Conservation (phyloP, 352 stramenopile genomes). For the Globisporangium perplexum region DNA sequence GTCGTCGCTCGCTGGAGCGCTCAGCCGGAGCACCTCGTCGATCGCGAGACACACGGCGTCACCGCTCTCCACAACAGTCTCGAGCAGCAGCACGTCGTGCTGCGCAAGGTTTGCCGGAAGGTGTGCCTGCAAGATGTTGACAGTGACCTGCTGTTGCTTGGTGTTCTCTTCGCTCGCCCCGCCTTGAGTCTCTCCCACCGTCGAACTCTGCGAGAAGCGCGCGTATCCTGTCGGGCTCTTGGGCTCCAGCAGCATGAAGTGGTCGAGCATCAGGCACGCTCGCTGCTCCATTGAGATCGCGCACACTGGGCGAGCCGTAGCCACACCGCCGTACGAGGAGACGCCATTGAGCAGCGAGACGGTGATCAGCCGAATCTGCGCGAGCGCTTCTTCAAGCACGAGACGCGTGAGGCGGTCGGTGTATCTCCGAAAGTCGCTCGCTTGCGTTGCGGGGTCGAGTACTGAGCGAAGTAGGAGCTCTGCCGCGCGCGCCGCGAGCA, state of each 20-base stretch:
- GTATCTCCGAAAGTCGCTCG: conserved; percentile 31
- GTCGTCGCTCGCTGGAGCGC: background rate
- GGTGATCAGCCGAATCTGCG: conserved; percentile 20
- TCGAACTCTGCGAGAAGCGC: background rate
- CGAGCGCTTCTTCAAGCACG: conserved; percentile 49
- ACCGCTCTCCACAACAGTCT: conserved; percentile 23
- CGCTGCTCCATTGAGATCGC: conserved; percentile 19
- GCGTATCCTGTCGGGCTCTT: conserved; percentile 14
- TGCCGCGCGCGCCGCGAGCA: background rate
- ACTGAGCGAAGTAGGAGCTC: background rate
- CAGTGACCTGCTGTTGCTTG: background rate
- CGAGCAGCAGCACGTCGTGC: conserved; percentile 47
- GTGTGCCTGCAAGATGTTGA: conserved; percentile 8
- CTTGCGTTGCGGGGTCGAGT: conserved; percentile 2
- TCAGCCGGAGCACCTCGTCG: background rate
- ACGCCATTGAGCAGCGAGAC: background rate
- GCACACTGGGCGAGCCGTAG: conserved; percentile 24
- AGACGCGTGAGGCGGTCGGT: conserved; percentile 39
- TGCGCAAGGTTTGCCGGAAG: conserved; percentile 22
- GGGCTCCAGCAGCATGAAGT: conserved; percentile 20
- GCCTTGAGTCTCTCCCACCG: background rate
- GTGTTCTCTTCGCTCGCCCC: background rate
- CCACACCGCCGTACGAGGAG: conserved; percentile 12
- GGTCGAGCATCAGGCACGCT: conserved; percentile 17
- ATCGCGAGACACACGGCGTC: conserved; percentile 17